Percentiles rank a stretch among this genome's conserved stretches.
phyloP scores from a whole-genome alignment of 2,329 filamentous ascomycete genomes.

The Cladosporium sphaerospermum region DNA sequence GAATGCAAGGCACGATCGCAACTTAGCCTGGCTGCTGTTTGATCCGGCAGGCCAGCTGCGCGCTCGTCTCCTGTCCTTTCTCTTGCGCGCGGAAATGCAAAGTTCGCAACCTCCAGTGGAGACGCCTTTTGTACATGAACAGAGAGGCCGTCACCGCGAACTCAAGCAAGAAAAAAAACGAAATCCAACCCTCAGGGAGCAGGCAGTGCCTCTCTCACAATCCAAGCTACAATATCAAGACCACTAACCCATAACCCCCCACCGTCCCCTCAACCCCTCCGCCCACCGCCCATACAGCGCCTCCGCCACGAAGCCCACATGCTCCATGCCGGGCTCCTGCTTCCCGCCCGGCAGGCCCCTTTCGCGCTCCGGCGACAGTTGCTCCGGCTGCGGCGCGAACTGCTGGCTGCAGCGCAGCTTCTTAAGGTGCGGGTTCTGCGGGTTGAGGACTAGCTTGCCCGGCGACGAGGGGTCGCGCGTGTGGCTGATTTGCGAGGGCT shows the following conservation, averaged over 20 bases:
- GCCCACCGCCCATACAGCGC: constrained; percentile 88
- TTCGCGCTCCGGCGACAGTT: constrained; percentile 40
- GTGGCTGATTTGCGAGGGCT: constrained; percentile 1
- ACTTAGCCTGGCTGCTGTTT: too few species aligned
- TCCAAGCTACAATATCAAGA: neutral
- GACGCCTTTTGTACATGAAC: too few species aligned
- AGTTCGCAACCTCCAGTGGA: too few species aligned
- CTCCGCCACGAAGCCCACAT: constrained; percentile 81
- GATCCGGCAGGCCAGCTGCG: too few species aligned
- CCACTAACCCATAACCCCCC: constrained; percentile 23
- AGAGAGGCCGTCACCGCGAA: too few species aligned
- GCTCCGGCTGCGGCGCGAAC: constrained; percentile 7
- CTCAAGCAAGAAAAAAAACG: too few species aligned
- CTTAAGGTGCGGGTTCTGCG: constrained; percentile 79
- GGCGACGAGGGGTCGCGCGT: constrained; percentile 22
- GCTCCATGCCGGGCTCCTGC: constrained; percentile 72
- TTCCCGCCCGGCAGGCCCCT: constrained; percentile 51
- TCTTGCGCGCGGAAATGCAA: too few species aligned
- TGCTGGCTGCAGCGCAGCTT: constrained; percentile 54
- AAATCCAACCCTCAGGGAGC: too few species aligned
- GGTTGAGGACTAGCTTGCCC: constrained; percentile 66
- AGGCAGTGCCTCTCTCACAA: neutral
- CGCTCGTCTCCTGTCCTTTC: too few species aligned
- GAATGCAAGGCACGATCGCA: too few species aligned
- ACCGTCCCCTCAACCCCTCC: constrained; percentile 61